phyloP scores from a whole-genome alignment of 306 rosid genomes.

The Cicer arietinum region DNA sequence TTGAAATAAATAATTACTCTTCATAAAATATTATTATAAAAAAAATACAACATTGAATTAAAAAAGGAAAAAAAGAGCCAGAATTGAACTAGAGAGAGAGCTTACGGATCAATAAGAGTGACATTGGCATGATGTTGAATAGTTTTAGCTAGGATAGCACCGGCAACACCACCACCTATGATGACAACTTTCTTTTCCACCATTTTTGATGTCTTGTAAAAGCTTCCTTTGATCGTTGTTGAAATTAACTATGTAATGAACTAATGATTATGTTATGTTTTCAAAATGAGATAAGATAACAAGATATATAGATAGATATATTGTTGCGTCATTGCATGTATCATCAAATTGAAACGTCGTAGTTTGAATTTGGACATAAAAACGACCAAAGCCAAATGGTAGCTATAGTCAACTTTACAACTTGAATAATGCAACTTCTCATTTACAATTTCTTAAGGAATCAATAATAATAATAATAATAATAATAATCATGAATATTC shows the following conservation, averaged over 20 bases:
- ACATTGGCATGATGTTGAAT: slow-evolving; percentile 62
- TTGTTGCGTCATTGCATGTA: slow-evolving; percentile 49
- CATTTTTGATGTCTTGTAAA: slow-evolving; percentile 38
- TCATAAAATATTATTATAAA: too few species aligned
- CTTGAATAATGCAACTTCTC: slow-evolving; percentile 8
- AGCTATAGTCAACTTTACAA: slow-evolving; percentile 44
- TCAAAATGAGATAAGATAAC: slow-evolving; percentile 17
- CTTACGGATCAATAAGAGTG: slow-evolving; percentile 81
- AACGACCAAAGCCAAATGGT: slow-evolving; percentile 5
- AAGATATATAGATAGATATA: slow-evolving; percentile 42
- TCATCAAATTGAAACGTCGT: slow-evolving; percentile 37
- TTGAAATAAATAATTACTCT: too few species aligned
- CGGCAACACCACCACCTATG: slow-evolving; percentile 90
- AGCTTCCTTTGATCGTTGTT: slow-evolving; percentile 8
- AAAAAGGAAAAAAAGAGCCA: slow-evolving; percentile 4
- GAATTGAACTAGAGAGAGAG: slow-evolving; percentile 2
- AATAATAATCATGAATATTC: slow-evolving; percentile 15
- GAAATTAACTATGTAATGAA: slow-evolving; percentile 17
- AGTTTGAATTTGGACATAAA: slow-evolving; percentile 35
- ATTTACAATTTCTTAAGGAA: slow-evolving; percentile 14
- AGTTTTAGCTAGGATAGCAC: slow-evolving; percentile 66
- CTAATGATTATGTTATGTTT: not conserved
- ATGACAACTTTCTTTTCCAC: slow-evolving; percentile 67
- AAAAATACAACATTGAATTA: slow-evolving; percentile 8
- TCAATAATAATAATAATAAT: slow-evolving; percentile 1